Conservation (phyloP, 2,329 filamentous ascomycete species). For the Verticillium zaregamsianum region DNA sequence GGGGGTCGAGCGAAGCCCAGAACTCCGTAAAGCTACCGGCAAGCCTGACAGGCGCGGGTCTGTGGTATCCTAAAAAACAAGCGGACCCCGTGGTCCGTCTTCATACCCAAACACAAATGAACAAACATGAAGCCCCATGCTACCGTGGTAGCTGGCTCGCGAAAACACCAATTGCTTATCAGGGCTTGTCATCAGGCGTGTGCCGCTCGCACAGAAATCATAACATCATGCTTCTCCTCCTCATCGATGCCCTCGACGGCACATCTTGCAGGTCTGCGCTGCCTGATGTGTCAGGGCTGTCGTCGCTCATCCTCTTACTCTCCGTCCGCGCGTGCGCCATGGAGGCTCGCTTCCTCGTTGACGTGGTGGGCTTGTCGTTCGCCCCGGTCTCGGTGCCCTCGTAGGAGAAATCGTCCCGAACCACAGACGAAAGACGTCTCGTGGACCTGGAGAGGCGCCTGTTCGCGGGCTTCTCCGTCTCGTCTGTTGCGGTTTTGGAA, state of each 20-base stretch:
- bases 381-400: slow-evolving; percentile 22
- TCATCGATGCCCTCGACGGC: slow-evolving; percentile 27
- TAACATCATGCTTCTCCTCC: slow-evolving; percentile 58
- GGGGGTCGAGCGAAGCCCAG: neutral
- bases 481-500: slow-evolving; percentile 17
- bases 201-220: slow-evolving; percentile 25
- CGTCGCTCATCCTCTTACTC: slow-evolving; percentile 21
- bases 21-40: neutral
- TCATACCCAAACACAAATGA: neutral
- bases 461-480: slow-evolving; percentile 17
- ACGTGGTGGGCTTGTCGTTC: slow-evolving; percentile 15
- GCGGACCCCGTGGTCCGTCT: neutral
- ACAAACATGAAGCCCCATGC: neutral
- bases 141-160: neutral
- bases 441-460: slow-evolving; percentile 29
- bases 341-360: slow-evolving; percentile 35
- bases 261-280: slow-evolving; percentile 5
- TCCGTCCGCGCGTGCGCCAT: slow-evolving; percentile 30
- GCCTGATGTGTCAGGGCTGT: slow-evolving; percentile 19
- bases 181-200: slow-evolving; percentile 1
- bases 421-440: slow-evolving; percentile 34
- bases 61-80: neutral
- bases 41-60: neutral
- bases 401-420: slow-evolving; percentile 26
- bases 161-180: slow-evolving; percentile 6